Evolutionary conservation across 1,139 yeast species (phyloP), one percentile per base, ranked within the genome.

Genomic region (Taiozyma sp.): DNA sequence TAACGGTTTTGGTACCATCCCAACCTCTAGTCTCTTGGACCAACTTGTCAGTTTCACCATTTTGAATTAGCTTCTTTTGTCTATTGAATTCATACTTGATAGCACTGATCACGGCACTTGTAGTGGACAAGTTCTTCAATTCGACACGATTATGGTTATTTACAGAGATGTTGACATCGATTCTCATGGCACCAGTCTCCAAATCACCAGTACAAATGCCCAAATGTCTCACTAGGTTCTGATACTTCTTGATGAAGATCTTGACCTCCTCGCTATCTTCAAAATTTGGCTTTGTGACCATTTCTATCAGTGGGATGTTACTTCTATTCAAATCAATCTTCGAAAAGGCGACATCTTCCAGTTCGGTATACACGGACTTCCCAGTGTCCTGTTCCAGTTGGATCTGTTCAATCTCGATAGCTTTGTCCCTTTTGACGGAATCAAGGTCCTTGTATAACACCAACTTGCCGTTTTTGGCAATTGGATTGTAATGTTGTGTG

Each of bases 321-420:
- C 95, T 79, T 63, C 99, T 75, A 65, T 95, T 95, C 52, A 84
- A 76, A 67, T 93, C 99, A 24, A 93, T 76, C 47, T 75, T 73
- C 0, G 84, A 73, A 6, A 63, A 54, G 7, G 65, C 58, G 27
- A 54, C 50, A 27, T 65, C 49, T 6, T 53, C 69, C 16, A 66
- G 54, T 69, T 78, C 58, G 48, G 74, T 73, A 64, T 91, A 86
- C 10, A 78, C 73, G 0, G 96, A 79, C 62, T 90, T 87, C 2
- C 96, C 99, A 0, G 99, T 93, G 65, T 93, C 99, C 67, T 92
- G 98, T 63, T 92, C 98, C 28, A 92, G 70, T 66, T 92, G 98
- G 39, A 92, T 70, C 66, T 91, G 97, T 51, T 78, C 83, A 41
- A 92, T 81, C 6, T 72, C 60, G 8, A 84, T 81, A 8, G 52